Evolutionary conservation across 306 rosid genomes (phyloP).

Genomic region (Ceratonia siliqua): DNA sequence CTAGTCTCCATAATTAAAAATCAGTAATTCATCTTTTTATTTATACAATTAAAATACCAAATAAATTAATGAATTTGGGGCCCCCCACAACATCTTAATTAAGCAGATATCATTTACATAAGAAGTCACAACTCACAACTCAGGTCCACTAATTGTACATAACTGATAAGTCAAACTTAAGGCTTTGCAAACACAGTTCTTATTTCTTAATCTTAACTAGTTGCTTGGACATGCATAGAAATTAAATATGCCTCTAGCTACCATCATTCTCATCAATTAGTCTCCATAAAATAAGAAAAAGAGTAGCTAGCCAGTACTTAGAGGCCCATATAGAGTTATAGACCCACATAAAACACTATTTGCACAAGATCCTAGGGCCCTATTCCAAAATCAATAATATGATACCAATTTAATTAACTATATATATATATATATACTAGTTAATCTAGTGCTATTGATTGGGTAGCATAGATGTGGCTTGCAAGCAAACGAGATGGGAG

Average conservation of each 20-base stretch:
- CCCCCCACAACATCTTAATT: background rate
- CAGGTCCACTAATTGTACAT: background rate
- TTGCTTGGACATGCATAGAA: conserved; percentile 19
- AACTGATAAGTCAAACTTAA: conserved; percentile 5
- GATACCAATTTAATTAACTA: background rate
- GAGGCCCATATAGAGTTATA: background rate
- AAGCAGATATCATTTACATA: conserved; percentile 18
- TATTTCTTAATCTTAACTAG: too few species aligned
- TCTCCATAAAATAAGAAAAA: conserved; percentile 21
- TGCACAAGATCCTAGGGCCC: conserved; percentile 13
- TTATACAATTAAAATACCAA: background rate
- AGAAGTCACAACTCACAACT: conserved; percentile 14
- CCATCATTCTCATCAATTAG: background rate
- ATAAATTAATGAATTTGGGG: conserved; percentile 30
- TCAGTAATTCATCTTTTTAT: background rate
- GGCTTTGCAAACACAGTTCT: background rate
- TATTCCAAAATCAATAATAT: background rate
- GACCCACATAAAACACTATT: background rate
- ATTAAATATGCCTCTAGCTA: background rate
- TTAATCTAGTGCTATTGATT: background rate
- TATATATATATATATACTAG: background rate
- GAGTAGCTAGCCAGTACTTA: background rate
- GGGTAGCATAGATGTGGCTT: background rate
- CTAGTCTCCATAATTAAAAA: conserved; percentile 37
- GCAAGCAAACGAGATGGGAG: background rate